Percentiles rank a stretch among this genome's conserved stretches.
Evolutionary conservation across 768 basidiomycete species (phyloP).

Genomic region (Suillus discolor): DNA sequence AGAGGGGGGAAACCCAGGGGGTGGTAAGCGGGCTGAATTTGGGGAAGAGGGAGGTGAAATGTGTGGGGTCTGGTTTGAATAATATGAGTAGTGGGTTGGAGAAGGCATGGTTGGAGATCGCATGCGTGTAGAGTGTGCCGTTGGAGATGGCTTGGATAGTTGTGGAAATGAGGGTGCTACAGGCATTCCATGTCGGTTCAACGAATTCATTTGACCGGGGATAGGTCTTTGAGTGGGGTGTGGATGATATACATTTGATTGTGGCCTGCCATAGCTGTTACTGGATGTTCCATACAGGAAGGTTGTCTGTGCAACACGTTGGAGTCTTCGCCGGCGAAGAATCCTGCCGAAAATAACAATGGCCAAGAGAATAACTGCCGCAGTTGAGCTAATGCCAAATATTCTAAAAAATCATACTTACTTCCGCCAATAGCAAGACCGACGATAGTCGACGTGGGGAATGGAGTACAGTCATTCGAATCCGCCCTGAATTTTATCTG

Average conservation of each 20-base stretch:
- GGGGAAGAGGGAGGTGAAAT: neutral
- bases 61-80: neutral
- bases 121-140: neutral
- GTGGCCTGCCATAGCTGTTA: neutral
- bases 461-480: neutral
- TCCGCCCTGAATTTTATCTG: neutral
- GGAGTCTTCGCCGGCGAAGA: neutral
- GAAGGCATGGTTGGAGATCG: neutral
- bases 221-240: neutral
- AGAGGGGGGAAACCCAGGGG: neutral
- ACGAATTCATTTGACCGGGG: neutral
- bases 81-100: neutral
- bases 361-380: neutral
- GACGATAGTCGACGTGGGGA: neutral
- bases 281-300: neutral
- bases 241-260: neutral
- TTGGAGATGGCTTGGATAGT: conserved; percentile 10
- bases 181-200: neutral
- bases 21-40: neutral
- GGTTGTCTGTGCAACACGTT: no score
- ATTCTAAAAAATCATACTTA: neutral
- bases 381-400: neutral
- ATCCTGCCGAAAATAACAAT: neutral
- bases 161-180: neutral
- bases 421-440: neutral